A percentile compares a stretch with the other conserved stretches of the same genome.
phyloP scores from a whole-genome alignment of 345 rosid genomes.

The Jatropha curcas region DNA sequence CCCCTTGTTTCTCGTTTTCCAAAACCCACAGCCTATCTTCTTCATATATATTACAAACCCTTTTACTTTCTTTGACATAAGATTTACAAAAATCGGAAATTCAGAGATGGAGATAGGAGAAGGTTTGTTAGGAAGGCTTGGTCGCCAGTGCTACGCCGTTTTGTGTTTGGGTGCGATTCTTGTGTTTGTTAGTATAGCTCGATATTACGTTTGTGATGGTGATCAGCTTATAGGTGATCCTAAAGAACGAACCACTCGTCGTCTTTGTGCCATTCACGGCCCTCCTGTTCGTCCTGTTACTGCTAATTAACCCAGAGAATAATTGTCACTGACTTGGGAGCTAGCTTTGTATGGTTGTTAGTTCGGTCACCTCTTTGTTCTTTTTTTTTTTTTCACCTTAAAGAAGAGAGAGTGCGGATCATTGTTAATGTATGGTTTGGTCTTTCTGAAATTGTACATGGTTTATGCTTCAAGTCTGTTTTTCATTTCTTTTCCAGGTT shows the following conservation, averaged over 20 bases:
- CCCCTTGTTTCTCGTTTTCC: constrained; percentile 9
- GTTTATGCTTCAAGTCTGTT: too few relatives aligned
- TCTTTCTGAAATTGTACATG: too few relatives aligned
- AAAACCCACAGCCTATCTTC: not conserved
- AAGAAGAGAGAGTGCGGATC: too few relatives aligned
- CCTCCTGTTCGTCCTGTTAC: constrained; percentile 4
- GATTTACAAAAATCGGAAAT: not conserved
- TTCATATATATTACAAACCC: not conserved
- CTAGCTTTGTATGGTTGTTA: too few relatives aligned
- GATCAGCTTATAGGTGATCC: not conserved
- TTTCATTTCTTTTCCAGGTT: too few relatives aligned
- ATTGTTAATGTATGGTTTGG: too few relatives aligned
- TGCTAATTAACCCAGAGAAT: not conserved
- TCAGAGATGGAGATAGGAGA: constrained; percentile 18
- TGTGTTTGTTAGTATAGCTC: constrained; percentile 27
- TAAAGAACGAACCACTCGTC: constrained; percentile 14
- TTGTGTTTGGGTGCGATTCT: constrained; percentile 33
- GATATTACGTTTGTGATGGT: constrained; percentile 4
- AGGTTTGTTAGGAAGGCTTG: constrained; percentile 32
- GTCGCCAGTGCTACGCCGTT: constrained; percentile 40
- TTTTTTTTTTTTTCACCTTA: too few relatives aligned
- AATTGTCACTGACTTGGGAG: too few relatives aligned
- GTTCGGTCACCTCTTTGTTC: too few relatives aligned
- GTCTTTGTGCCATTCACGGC: constrained; percentile 36
- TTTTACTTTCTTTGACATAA: not conserved